phyloP scores from a whole-genome alignment of 768 basidiomycete genomes.

The Termitomyces bulborhizus region DNA sequence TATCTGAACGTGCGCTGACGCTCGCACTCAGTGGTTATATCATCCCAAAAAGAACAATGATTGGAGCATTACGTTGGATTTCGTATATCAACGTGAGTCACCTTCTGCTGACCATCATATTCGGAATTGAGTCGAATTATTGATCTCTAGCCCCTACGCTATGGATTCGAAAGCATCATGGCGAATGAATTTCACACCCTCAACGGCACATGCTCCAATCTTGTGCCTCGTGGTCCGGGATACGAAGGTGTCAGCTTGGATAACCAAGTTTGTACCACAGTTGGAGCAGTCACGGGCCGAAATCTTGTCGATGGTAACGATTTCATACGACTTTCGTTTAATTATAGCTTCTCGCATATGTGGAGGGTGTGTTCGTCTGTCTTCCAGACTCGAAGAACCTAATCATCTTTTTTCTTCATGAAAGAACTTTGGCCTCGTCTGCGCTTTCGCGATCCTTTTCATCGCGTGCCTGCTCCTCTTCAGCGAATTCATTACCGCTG shows the following conservation, averaged over 20 bases:
- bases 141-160: constrained; percentile 51
- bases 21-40: constrained; percentile 35
- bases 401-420: neutral
- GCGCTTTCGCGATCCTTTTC: constrained; percentile 63
- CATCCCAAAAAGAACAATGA: constrained; percentile 58
- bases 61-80: constrained; percentile 65
- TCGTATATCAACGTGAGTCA: constrained; percentile 50
- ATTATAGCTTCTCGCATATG: constrained; percentile 31
- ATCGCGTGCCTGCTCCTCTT: constrained; percentile 47
- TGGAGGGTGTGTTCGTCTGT: constrained; percentile 34
- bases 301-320: constrained; percentile 51
- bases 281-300: constrained; percentile 60
- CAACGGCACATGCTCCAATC: constrained; percentile 49
- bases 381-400: neutral
- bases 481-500: constrained; percentile 45
- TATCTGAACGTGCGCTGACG: neutral
- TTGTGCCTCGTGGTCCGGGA: constrained; percentile 58
- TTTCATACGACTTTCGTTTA: constrained; percentile 46
- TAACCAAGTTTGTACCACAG: constrained; percentile 75
- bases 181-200: constrained; percentile 78
- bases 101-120: too few species aligned
- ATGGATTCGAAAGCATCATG: constrained; percentile 70
- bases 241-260: constrained; percentile 47
- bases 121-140: neutral
- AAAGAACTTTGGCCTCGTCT: constrained; percentile 64